Percentiles rank a stretch among this genome's conserved stretches.
phyloP scores from a whole-genome alignment of 768 basidiomycete species.

The Collybiopsis confluens region DNA sequence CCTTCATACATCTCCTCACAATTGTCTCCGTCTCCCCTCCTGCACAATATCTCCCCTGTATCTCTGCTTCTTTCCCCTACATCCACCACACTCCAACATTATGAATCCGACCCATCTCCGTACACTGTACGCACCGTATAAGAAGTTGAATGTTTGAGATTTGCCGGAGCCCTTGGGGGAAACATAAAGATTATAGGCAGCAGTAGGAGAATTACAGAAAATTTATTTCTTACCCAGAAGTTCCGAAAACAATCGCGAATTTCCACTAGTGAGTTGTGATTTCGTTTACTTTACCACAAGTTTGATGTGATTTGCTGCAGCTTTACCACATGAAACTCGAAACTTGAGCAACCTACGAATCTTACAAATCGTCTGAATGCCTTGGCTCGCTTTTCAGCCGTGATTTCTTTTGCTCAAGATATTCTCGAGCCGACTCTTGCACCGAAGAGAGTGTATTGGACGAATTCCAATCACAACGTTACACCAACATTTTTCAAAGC shows the following conservation, averaged over 20 bases:
- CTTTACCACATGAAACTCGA: conserved; percentile 75
- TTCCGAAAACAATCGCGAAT: conserved; percentile 64
- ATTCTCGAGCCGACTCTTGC: conserved; percentile 45
- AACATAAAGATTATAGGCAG: conserved; percentile 63
- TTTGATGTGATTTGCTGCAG: conserved; percentile 28
- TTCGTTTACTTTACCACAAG: not conserved
- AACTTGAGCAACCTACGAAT: conserved; percentile 72
- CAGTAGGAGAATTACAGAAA: conserved; percentile 67
- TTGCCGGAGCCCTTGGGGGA: conserved; percentile 67
- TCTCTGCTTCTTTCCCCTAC: too few relatives aligned
- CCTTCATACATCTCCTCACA: too few relatives aligned
- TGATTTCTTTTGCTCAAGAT: conserved; percentile 55
- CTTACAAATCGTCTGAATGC: conserved; percentile 60
- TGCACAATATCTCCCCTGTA: too few relatives aligned
- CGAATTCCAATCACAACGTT: conserved; percentile 56
- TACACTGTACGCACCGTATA: too few relatives aligned
- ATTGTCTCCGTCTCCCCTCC: too few relatives aligned
- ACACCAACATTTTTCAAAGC: conserved; percentile 73
- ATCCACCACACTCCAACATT: too few relatives aligned
- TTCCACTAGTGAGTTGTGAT: conserved; percentile 59
- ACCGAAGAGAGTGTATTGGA: conserved; percentile 31
- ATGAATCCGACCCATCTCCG: too few relatives aligned
- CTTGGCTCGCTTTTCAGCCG: conserved; percentile 59
- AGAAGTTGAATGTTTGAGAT: conserved; percentile 64
- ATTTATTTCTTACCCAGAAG: conserved; percentile 70